phyloP scores from a whole-genome alignment of 1,284 basidiomycete species.

The Gyrodon tennesseensis region DNA sequence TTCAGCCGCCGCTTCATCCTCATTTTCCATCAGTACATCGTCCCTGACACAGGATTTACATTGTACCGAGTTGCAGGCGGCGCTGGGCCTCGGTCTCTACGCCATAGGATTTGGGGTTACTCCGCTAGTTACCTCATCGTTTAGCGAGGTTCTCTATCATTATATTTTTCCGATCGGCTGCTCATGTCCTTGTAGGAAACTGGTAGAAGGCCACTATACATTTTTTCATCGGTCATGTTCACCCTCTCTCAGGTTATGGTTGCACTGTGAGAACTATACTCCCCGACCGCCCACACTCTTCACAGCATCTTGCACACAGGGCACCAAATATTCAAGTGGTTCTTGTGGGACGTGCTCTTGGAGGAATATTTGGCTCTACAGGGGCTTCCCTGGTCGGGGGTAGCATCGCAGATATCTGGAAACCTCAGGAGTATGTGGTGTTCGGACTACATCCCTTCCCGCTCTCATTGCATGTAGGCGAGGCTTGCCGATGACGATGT shows the following conservation, averaged over 20 bases:
- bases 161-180: neutral
- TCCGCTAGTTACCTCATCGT: constrained; percentile 51
- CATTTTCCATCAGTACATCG: constrained; percentile 46
- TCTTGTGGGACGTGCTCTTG: constrained; percentile 33
- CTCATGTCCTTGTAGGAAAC: constrained; percentile 43
- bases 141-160: constrained; percentile 45
- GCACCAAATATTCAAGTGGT: constrained; percentile 38
- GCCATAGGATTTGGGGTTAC: constrained; percentile 51
- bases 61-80: constrained; percentile 43
- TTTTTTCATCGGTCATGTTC: constrained; percentile 47
- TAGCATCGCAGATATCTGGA: constrained; percentile 55
- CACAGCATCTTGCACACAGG: constrained; percentile 16
- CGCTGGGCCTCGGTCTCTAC: constrained; percentile 47
- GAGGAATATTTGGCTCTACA: constrained; percentile 47
- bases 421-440: constrained; percentile 34
- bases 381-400: constrained; percentile 64
- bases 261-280: constrained; percentile 44
- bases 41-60: constrained; percentile 50
- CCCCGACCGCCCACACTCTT: neutral
- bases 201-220: constrained; percentile 52
- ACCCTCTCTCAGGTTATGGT: constrained; percentile 46
- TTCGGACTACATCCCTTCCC: neutral
- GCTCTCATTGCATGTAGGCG: constrained; percentile 44
- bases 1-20: constrained; percentile 43
- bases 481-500: constrained; percentile 59